Base-by-base conservation (phyloP, 148 eudicot species). In the Mesembryanthemum crystallinum region DNA sequence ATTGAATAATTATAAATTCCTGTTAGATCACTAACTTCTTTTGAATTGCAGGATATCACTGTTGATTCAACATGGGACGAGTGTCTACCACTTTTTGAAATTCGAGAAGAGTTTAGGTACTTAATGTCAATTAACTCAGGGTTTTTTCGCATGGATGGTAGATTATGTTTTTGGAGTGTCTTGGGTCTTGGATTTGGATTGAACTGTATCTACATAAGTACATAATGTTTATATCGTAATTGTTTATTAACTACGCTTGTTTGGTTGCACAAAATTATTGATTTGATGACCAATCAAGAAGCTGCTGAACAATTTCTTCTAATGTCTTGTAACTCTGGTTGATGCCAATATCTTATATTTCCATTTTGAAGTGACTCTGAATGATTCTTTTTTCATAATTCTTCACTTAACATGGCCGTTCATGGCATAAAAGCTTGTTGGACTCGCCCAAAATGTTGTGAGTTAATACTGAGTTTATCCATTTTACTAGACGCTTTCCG, bases 51-150 rank as follows among this genome's bases (percentile, higher is more conserved):
- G 99, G 97, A 88, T 37, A 74, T 95, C 69, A 82, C 85, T 42
- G 81, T 86, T 57, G 87, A 89, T 80, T 89, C 94, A 60, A 84
- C 70, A 72, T 95, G 96, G 96, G 97, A 95, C 83, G 97, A 92
- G 67, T 85, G 82, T 79, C 84, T 82, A 72, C 80, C 83, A 30
- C 73, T 87, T 17, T 85, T 90, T 84, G 88, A 86, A 87, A 88
- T 80, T 69, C 80, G 88, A 81, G 85, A 86, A 80, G 90, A 87
- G 79, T 86, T 52, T 79, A 86, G 86, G 86, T 88, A 83, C 62
- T 74, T 47, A 43, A 72, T 75, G 25, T 68, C 10, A 13, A 59
- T 63, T 7, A 49, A 58, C 61, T 72, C 37, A 37, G 39, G 68
- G 39, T 35, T 62, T 24, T 24, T 39, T 35, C 12, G 62, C 62